Conservation (phyloP, 2,329 filamentous ascomycete genomes). For the Claviceps sp. region DNA sequence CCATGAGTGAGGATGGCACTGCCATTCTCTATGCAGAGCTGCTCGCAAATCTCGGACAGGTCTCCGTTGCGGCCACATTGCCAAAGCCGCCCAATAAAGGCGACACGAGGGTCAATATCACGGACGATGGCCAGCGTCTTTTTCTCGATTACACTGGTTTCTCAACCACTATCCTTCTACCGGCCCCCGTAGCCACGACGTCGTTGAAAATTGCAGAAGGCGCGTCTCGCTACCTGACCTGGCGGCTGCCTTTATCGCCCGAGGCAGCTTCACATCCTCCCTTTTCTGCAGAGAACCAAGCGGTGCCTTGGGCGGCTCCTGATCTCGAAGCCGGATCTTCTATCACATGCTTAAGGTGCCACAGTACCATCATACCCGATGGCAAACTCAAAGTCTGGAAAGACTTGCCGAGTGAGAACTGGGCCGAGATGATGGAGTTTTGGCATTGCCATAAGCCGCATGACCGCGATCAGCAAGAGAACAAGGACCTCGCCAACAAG, state of each 20-base stretch:
- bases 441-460: constrained; percentile 98
- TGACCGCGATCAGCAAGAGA: constrained; percentile 32
- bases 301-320: constrained; percentile 42
- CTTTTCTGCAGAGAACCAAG: constrained; percentile 23
- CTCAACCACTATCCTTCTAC: constrained; percentile 25
- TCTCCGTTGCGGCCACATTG: constrained; percentile 44
- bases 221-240: constrained; percentile 27
- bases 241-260: constrained; percentile 35
- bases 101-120: constrained; percentile 30
- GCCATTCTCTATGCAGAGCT: constrained; percentile 48
- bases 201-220: constrained; percentile 24
- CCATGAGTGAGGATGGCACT: background rate
- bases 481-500: constrained; percentile 43
- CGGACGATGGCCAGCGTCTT: constrained; percentile 31
- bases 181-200: constrained; percentile 23
- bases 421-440: constrained; percentile 99
- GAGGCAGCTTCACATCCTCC: constrained; percentile 11
- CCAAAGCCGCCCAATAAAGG: constrained; percentile 24
- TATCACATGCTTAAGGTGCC: constrained; percentile 31
- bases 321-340: constrained; percentile 27
- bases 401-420: constrained; percentile 88
- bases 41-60: constrained; percentile 49
- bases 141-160: constrained; percentile 33
- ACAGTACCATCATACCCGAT: constrained; percentile 22
- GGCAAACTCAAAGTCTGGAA: constrained; percentile 54